Conservation (phyloP, 2,329 filamentous ascomycete genomes). For the Paracorniculantispora psalliotae region DNA sequence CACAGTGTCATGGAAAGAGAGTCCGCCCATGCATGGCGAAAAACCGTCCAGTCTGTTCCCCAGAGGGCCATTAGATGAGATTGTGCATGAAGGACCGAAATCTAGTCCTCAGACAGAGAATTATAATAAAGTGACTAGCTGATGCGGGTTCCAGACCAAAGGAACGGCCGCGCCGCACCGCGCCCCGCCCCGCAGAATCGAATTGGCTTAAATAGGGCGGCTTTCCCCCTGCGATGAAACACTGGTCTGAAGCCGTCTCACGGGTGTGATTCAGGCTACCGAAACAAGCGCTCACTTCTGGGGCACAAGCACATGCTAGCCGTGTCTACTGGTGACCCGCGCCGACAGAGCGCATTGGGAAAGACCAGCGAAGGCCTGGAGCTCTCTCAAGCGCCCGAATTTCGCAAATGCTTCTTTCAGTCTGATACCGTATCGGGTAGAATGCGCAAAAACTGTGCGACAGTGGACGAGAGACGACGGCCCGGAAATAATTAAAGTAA, state of each 20-base stretch:
- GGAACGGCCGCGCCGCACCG: too few relatives aligned
- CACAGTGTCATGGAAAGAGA: too few relatives aligned
- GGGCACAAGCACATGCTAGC: not conserved
- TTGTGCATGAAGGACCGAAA: too few relatives aligned
- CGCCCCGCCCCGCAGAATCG: not conserved
- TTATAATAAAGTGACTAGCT: too few relatives aligned
- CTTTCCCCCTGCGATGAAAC: conserved; percentile 3
- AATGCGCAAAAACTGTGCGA: too few relatives aligned
- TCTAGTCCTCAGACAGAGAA: too few relatives aligned
- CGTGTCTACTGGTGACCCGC: not conserved
- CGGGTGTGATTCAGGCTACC: not conserved
- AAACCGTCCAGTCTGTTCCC: not conserved
- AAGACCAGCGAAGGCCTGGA: not conserved
- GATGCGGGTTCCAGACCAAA: too few relatives aligned
- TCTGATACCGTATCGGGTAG: too few relatives aligned
- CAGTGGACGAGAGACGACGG: too few relatives aligned
- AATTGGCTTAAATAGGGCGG: too few relatives aligned
- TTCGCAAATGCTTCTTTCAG: too few relatives aligned
- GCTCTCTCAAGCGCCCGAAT: not conserved
- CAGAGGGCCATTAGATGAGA: not conserved
- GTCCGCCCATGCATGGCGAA: too few relatives aligned
- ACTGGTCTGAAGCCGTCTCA: not conserved
- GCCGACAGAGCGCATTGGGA: not conserved
- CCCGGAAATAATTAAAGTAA: not conserved
- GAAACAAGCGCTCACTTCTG: conserved; percentile 6